Base-by-base conservation (phyloP, 306 rosid species). In the Fagus crenata region DNA sequence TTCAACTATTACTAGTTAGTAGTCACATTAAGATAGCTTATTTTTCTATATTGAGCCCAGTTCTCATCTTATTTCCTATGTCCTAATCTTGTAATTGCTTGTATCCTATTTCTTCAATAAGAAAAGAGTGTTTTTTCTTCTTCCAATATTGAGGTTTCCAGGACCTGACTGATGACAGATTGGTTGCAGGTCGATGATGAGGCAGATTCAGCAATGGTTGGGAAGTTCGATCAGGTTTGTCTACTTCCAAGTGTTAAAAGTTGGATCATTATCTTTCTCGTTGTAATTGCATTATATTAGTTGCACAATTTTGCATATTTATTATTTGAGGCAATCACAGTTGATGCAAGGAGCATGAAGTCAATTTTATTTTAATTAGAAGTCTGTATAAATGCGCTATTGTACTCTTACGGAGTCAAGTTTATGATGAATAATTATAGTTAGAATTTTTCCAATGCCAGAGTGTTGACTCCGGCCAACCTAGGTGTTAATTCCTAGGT, bases 161-260 rank as follows among this genome's bases (percentile, higher is more conserved):
- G 75, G 32, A 54, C 17, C 32, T 81, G 4, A 59, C 17, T 81
- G 73, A 79, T 75, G 72, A 68, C 28, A 31, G 77, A 51, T 71
- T 59, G 53, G 13, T 80, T 81, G 83, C 67, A 88, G 95, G 86
- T 86, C 49, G 67, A 81, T 49, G 88, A 86, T 70, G 92, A 79
- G 73, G 92, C 89, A 75, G 87, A 88, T 81, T 86, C 88, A 64
- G 80, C 86, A 37, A 53, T 17, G 60, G 69, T 8, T 71, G 79
- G 69, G 74, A 79, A 71, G 71, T 54, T 40, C 56, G 68, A 69
- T 49, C 78, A 79, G 82, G 89, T 90, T 55, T 74, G 83, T 15
- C 42, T 55, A 18, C 75, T 63, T 88, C 28, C 1, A 73, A 76
- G 65, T 9, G 65, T 67, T 76, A 40, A 17, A 32, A 64, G 28